Percentiles rank a stretch among this genome's conserved stretches.
Conservation (phyloP, 2,329 filamentous ascomycete genomes). For the Trichoderma sp. region DNA sequence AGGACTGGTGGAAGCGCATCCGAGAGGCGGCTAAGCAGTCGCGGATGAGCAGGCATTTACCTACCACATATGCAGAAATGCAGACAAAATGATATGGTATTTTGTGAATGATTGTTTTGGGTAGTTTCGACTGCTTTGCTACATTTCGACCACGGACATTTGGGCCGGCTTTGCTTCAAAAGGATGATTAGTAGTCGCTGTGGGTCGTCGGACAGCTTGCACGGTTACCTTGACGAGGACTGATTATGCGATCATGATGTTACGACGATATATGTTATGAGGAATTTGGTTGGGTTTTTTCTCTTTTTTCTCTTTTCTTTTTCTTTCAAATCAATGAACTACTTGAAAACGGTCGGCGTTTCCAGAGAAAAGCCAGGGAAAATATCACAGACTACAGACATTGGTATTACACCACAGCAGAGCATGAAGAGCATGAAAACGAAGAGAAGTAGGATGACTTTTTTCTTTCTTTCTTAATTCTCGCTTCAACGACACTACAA, state of each 20-base stretch:
- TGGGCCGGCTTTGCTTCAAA: background rate
- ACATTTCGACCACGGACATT: background rate
- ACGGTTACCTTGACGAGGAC: background rate
- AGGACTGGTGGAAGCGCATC: slow-evolving; percentile 37
- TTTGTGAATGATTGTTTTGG: background rate
- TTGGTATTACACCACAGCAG: background rate
- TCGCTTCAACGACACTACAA: background rate
- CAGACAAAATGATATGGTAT: slow-evolving; percentile 26
- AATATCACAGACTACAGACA: background rate
- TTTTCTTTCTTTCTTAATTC: background rate
- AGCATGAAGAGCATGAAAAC: background rate
- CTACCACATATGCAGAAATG: slow-evolving; percentile 35
- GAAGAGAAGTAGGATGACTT: background rate
- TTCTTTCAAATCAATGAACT: too few relatives aligned
- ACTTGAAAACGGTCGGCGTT: background rate
- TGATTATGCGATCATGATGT: background rate
- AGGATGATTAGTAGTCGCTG: background rate
- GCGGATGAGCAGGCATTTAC: slow-evolving; percentile 34
- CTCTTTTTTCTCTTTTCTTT: too few relatives aligned
- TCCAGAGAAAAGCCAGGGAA: background rate
- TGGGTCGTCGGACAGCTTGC: background rate
- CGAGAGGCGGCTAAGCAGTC: slow-evolving; percentile 36
- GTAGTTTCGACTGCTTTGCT: background rate
- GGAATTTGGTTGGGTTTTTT: background rate
- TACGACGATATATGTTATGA: background rate